A percentile compares a stretch with the other conserved stretches of the same genome.
Evolutionary conservation across 768 basidiomycete genomes (phyloP).

Genomic region (Xerocomellus chrysenteron): DNA sequence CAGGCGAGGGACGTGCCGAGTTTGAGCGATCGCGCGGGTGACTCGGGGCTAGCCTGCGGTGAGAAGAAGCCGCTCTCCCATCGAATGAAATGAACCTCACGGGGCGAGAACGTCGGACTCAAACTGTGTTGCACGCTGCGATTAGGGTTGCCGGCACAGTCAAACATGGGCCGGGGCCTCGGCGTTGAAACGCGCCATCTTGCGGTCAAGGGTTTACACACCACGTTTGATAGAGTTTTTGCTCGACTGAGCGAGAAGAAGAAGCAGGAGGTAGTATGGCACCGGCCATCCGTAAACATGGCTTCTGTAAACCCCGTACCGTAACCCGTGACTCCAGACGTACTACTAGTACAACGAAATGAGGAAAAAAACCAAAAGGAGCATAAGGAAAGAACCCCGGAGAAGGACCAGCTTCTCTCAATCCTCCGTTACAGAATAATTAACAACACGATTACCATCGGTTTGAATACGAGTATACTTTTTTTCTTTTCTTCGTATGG

Average conservation of each 20-base stretch:
- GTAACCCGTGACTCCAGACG: background rate
- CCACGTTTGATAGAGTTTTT: background rate
- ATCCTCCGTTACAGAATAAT: conserved; percentile 23
- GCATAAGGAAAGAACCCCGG: conserved; percentile 6
- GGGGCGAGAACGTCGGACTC: background rate
- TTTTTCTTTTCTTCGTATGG: conserved; percentile 5
- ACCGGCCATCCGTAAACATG: background rate
- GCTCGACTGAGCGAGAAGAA: background rate
- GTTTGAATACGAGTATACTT: conserved; percentile 9
- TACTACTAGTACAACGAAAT: background rate
- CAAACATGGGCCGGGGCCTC: background rate
- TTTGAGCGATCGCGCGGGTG: background rate
- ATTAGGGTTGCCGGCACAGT: background rate
- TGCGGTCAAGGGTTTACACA: background rate
- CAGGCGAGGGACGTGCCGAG: background rate
- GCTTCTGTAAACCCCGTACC: background rate
- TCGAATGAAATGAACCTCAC: background rate
- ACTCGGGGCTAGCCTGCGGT: background rate
- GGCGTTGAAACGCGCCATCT: background rate
- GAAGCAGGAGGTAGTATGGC: background rate
- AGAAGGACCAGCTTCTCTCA: conserved; percentile 18
- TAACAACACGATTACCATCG: conserved; percentile 14
- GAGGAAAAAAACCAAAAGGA: background rate
- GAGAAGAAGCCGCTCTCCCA: background rate
- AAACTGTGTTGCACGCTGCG: conserved; percentile 3